A percentile compares a stretch with the other conserved stretches of the same genome.
These are phyloP conservation scores for Calocera viscosa DNA, from an alignment of 768 basidiomycete species.

Conservation along the genomic window DNA sequence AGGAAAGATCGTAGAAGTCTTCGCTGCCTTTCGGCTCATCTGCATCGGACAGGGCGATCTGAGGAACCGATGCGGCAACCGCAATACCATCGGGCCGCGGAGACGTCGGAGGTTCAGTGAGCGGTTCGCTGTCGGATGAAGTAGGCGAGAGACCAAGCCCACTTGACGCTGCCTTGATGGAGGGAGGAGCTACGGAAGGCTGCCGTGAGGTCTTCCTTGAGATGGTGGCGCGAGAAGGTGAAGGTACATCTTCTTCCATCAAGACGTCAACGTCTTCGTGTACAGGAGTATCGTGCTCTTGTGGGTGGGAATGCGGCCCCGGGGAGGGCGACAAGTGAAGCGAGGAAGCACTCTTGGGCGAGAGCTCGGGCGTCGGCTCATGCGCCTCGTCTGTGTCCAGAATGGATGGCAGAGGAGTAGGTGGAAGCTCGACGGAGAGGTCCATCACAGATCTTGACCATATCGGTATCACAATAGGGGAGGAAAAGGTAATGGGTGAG, in stretches of 20 bases:
- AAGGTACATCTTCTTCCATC: neutral
- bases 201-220: neutral
- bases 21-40: neutral
- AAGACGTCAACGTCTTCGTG: neutral
- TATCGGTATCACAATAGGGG: neutral
- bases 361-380: neutral
- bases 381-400: neutral
- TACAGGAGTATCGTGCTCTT: neutral
- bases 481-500: neutral
- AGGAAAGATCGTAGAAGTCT: constrained; percentile 1
- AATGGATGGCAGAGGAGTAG: neutral
- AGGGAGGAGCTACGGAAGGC: neutral
- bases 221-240: neutral
- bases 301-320: neutral
- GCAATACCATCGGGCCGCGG: neutral
- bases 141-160: neutral
- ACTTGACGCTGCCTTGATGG: neutral
- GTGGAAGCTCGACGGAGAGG: neutral
- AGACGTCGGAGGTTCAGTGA: neutral
- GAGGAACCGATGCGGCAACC: neutral
- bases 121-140: neutral
- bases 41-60: neutral
- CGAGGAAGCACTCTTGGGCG: neutral
- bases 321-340: neutral
- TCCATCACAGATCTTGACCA: neutral